phyloP scores from a whole-genome alignment of 805 yeast species.

The Starmerella bombi region DNA sequence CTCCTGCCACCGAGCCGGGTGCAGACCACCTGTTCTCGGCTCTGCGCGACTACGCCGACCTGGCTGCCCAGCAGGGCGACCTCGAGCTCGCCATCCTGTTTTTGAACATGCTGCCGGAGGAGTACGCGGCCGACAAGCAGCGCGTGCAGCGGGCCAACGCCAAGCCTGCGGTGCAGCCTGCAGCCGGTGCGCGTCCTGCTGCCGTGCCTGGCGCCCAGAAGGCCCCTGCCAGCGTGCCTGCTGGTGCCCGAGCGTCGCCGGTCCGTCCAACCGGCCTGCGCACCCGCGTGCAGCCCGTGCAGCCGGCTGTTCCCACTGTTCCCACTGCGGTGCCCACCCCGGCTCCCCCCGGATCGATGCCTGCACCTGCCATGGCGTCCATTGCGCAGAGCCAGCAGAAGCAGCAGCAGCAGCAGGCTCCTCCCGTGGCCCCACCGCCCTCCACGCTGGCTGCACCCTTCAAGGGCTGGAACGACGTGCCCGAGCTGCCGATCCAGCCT shows the following conservation, averaged over 20 bases:
- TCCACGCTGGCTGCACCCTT: conserved; percentile 6
- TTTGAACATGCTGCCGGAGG: conserved; percentile 57
- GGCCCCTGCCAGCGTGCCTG: conserved; percentile 5
- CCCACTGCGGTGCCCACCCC: conserved; percentile 9
- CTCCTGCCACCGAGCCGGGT: conserved; percentile 19
- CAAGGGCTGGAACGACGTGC: conserved; percentile 23
- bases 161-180: conserved; percentile 23
- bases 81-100: conserved; percentile 67
- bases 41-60: conserved; percentile 67
- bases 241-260: conserved; percentile 9
- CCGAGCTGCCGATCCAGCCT: conserved; percentile 14
- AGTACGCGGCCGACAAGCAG: conserved; percentile 55
- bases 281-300: not conserved
- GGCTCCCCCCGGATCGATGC: conserved; percentile 8
- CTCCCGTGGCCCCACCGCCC: conserved; percentile 9
- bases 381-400: conserved; percentile 14
- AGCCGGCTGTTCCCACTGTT: conserved; percentile 20
- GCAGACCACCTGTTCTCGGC: conserved; percentile 42
- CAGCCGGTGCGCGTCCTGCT: conserved; percentile 11
- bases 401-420: conserved; percentile 15
- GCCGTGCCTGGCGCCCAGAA: conserved; percentile 1
- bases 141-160: conserved; percentile 56
- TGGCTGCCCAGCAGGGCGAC: conserved; percentile 70
- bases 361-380: conserved; percentile 13
- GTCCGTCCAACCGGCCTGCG: not conserved